A percentile compares a stretch with the other conserved stretches of the same genome.
phyloP scores from a whole-genome alignment of 2,329 filamentous ascomycete species.

The Metarhizium robertsii region DNA sequence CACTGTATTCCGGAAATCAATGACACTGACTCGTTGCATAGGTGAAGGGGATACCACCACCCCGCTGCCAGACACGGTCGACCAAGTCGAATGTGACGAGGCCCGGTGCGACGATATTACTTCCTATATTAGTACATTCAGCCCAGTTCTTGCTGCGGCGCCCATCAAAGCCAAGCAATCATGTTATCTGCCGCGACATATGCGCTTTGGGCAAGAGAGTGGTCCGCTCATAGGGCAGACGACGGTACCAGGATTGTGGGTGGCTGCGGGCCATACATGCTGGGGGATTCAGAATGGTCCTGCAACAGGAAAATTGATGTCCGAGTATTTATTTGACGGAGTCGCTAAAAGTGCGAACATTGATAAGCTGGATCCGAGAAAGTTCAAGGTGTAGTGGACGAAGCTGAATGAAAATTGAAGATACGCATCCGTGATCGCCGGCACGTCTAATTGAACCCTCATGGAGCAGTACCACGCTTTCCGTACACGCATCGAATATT shows the following conservation, averaged over 20 bases:
- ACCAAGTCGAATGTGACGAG: conserved; percentile 67
- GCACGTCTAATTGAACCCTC: no score
- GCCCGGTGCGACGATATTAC: conserved; percentile 76
- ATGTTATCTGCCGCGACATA: conserved; percentile 82
- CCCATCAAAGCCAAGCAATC: conserved; percentile 71
- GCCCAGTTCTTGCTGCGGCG: conserved; percentile 56
- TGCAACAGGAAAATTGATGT: conserved; percentile 73
- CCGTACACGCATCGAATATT: no score
- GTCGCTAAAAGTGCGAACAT: conserved; percentile 58
- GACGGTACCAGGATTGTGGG: conserved; percentile 60
- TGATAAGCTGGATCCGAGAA: conserved; percentile 56
- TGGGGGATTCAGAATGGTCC: conserved; percentile 98
- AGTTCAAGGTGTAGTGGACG: conserved; percentile 39
- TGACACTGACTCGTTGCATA: conserved; percentile 13
- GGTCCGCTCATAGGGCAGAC: conserved; percentile 73
- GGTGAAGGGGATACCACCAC: conserved; percentile 69
- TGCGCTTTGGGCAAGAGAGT: conserved; percentile 46
- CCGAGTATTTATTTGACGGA: conserved; percentile 70
- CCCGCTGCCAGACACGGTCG: conserved; percentile 66
- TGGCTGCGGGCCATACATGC: conserved; percentile 89
- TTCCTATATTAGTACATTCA: conserved; percentile 62
- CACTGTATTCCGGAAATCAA: not conserved
- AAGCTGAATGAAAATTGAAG: not conserved
- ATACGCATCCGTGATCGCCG: no score
- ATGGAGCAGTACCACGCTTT: no score